Percentiles rank a stretch among this genome's conserved stretches.
Conservation (phyloP, 345 rosid genomes). For the Citrus sp. region DNA sequence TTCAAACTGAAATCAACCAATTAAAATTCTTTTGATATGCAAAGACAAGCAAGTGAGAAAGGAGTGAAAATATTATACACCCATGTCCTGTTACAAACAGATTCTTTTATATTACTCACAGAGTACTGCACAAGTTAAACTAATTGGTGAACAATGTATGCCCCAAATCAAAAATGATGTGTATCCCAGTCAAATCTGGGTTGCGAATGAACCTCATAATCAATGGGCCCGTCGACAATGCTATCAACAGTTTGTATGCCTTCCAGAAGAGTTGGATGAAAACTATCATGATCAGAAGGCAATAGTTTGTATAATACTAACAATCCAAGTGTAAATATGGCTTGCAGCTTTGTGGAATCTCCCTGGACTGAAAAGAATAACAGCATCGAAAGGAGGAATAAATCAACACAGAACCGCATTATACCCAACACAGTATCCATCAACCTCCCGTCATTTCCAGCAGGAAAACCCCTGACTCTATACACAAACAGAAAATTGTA, state of each 20-base stretch:
- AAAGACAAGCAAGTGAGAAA: neutral
- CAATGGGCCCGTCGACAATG: slow-evolving; percentile 74
- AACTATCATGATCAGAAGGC: slow-evolving; percentile 67
- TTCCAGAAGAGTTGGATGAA: slow-evolving; percentile 67
- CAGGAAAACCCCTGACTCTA: slow-evolving; percentile 93
- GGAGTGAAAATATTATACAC: neutral
- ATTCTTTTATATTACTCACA: neutral
- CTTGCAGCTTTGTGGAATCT: slow-evolving; percentile 94
- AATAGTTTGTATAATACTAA: slow-evolving; percentile 78
- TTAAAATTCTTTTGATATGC: neutral
- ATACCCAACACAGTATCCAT: slow-evolving; percentile 87
- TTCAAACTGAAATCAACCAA: neutral
- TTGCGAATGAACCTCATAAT: slow-evolving; percentile 82
- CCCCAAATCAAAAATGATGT: slow-evolving; percentile 31
- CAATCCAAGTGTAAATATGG: slow-evolving; percentile 86
- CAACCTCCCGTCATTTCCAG: slow-evolving; percentile 95
- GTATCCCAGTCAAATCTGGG: slow-evolving; percentile 98
- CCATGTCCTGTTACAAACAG: neutral
- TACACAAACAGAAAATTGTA: slow-evolving; percentile 92
- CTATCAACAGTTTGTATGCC: slow-evolving; percentile 72
- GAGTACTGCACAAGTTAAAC: slow-evolving; percentile 10
- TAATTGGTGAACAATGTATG: slow-evolving; percentile 16
- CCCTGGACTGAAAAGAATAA: slow-evolving; percentile 88
- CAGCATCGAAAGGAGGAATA: slow-evolving; percentile 84
- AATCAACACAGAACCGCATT: slow-evolving; percentile 83